These are phyloP conservation scores for Lactarius sp. DNA, from an alignment of 768 basidiomycete species.

Conservation along the genomic window DNA sequence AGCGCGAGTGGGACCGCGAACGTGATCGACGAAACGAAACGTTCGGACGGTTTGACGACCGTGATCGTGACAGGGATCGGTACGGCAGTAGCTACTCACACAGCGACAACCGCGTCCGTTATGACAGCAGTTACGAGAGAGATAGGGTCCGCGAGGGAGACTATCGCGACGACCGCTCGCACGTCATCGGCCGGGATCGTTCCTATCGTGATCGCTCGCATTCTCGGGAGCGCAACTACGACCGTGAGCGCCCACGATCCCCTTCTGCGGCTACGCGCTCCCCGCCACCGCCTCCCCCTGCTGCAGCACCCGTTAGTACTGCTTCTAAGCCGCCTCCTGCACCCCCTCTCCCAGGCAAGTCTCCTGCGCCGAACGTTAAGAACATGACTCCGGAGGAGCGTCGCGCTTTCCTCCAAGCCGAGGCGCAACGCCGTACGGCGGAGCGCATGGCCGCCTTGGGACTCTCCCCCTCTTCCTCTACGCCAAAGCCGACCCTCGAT, in stretches of 20 bases:
- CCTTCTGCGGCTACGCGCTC: slow-evolving; percentile 39
- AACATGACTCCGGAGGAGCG: slow-evolving; percentile 85
- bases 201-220: slow-evolving; percentile 30
- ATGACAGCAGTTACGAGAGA: slow-evolving; percentile 41
- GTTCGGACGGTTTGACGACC: slow-evolving; percentile 62
- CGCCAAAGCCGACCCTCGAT: slow-evolving; percentile 55
- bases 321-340: slow-evolving; percentile 44
- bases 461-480: slow-evolving; percentile 40
- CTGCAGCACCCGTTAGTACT: slow-evolving; percentile 41
- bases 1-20: slow-evolving; percentile 70
- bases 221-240: slow-evolving; percentile 29
- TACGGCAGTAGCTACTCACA: slow-evolving; percentile 32
- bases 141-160: slow-evolving; percentile 38
- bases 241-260: slow-evolving; percentile 32
- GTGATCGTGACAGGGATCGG: slow-evolving; percentile 34
- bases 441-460: slow-evolving; percentile 85
- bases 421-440: slow-evolving; percentile 78
- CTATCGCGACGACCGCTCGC: slow-evolving; percentile 34
- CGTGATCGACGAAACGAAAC: slow-evolving; percentile 82
- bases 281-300: slow-evolving; percentile 46
- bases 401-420: slow-evolving; percentile 65
- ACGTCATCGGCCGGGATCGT: slow-evolving; percentile 42
- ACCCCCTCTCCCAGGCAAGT: slow-evolving; percentile 49
- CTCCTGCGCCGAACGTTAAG: slow-evolving; percentile 58
- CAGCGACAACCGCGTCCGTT: slow-evolving; percentile 33